phyloP scores from a whole-genome alignment of 768 basidiomycete species.

The Kwoniella heveanensis region DNA sequence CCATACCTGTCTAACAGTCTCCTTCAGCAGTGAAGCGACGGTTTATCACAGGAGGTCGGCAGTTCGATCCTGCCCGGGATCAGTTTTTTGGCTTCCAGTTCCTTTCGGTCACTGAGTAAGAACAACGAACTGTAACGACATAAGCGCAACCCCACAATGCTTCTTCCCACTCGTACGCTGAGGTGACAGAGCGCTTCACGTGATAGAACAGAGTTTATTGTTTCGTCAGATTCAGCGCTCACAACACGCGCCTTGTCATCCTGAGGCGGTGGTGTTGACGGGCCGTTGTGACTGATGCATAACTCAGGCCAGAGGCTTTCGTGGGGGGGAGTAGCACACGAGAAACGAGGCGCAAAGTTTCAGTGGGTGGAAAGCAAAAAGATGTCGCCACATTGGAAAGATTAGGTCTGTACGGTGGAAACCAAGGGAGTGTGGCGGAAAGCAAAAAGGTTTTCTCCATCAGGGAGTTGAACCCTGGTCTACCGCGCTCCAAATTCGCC shows the following conservation, averaged over 20 bases:
- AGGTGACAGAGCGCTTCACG: too few relatives aligned
- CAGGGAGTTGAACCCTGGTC: constrained; percentile 30
- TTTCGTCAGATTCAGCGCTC: too few relatives aligned
- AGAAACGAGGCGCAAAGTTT: background rate
- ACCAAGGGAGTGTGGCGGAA: background rate
- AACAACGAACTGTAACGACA: background rate
- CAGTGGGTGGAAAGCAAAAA: background rate
- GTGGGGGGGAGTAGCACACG: too few relatives aligned
- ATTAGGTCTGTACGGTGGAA: too few relatives aligned
- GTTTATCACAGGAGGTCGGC: constrained; percentile 13
- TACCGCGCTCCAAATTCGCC: constrained; percentile 11
- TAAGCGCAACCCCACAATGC: too few relatives aligned
- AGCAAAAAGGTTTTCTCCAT: constrained; percentile 17
- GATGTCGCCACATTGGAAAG: background rate
- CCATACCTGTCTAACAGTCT: constrained; percentile 21
- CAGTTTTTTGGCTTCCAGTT: constrained; percentile 4
- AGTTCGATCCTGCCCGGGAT: constrained; percentile 23
- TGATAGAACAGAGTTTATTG: too few relatives aligned
- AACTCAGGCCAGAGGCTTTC: too few relatives aligned
- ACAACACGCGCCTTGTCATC: too few relatives aligned
- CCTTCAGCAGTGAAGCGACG: background rate
- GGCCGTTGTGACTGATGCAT: too few relatives aligned
- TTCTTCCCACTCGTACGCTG: too few relatives aligned
- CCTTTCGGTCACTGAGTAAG: background rate
- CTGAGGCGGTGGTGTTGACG: too few relatives aligned